Percentiles rank a stretch among this genome's conserved stretches.
These are phyloP conservation scores for Diaporthe ampelina DNA, from an alignment of 2,329 filamentous ascomycete species.

Conservation along the genomic window DNA sequence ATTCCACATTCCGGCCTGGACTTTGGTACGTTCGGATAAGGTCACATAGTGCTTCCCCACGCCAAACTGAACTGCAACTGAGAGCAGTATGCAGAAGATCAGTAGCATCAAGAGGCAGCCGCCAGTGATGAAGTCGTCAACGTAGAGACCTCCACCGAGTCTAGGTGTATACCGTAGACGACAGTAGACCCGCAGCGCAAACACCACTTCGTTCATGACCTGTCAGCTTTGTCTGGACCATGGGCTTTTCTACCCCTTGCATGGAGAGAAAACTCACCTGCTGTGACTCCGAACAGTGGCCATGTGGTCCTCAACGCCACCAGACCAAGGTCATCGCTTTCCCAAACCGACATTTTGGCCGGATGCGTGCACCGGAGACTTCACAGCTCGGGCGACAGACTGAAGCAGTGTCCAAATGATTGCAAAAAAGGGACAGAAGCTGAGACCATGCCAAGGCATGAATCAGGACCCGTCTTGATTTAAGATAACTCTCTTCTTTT, in stretches of 20 bases:
- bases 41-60: constrained; percentile 47
- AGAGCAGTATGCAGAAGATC: constrained; percentile 49
- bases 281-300: constrained; percentile 44
- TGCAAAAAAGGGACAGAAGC: background rate
- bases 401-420: background rate
- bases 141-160: constrained; percentile 45
- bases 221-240: background rate
- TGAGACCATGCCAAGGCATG: constrained; percentile 2
- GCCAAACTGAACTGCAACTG: constrained; percentile 46
- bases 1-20: constrained; percentile 49
- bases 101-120: constrained; percentile 48
- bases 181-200: constrained; percentile 47
- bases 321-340: constrained; percentile 33
- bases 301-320: constrained; percentile 39
- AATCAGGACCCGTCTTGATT: background rate
- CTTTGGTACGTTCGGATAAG: constrained; percentile 37
- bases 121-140: constrained; percentile 51
- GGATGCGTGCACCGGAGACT: background rate
- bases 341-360: constrained; percentile 37
- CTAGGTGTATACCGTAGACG: constrained; percentile 43
- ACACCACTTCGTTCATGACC: constrained; percentile 44
- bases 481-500: constrained; percentile 13
- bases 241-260: background rate
- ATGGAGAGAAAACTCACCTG: constrained; percentile 42
- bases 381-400: background rate